Evolutionary conservation across 2,329 filamentous ascomycete genomes (phyloP), one percentile per base, ranked within the genome.

Genomic region (Phialemonium atrogriseum): DNA sequence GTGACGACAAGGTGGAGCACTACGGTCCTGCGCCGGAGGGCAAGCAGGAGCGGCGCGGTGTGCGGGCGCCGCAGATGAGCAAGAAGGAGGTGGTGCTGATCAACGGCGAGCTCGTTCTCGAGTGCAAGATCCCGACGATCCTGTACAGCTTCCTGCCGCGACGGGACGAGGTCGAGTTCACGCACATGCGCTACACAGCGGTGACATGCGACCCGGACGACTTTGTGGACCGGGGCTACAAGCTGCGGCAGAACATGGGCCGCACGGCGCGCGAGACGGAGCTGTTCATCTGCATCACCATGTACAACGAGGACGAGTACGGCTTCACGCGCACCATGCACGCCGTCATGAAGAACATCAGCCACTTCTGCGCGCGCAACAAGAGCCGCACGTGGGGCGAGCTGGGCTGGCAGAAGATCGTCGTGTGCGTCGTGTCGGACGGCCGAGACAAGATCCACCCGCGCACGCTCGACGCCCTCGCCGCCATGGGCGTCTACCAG

Each of bases 101-200:
- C 70, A 96, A 98, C 52, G 91, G 91, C 51, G 89, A 98, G 60
- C 78, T 98, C 32, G 89, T 98, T 36, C 70, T 98, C 27, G 91
- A 98, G 63, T 96, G 91, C 70, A 98, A 98, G 62, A 98, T 98
- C 44, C 91, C 93, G 1, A 98, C 91, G 1, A 98, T 96, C 45
- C 68, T 98, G 24, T 93, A 96, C 71, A 94, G 87, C 54, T 98
- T 98, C 61, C 64, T 98, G 39, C 93, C 93, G 0, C 77, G 89
- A 11, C 77, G 89, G 37, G 87, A 95, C 52, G 89, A 94, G 55
- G 71, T 89, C 40, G 91, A 98, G 52, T 98, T 98, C 56, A 98
- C 91, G 0, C 88, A 96, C 52, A 96, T 96, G 89, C 80, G 91
- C 33, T 98, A 98, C 56, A 95, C 89, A 0, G 91, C 91, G 8